These are phyloP conservation scores for Fusarium solani-melongenae DNA, from an alignment of 2,329 filamentous ascomycete species.

Conservation along the genomic window DNA sequence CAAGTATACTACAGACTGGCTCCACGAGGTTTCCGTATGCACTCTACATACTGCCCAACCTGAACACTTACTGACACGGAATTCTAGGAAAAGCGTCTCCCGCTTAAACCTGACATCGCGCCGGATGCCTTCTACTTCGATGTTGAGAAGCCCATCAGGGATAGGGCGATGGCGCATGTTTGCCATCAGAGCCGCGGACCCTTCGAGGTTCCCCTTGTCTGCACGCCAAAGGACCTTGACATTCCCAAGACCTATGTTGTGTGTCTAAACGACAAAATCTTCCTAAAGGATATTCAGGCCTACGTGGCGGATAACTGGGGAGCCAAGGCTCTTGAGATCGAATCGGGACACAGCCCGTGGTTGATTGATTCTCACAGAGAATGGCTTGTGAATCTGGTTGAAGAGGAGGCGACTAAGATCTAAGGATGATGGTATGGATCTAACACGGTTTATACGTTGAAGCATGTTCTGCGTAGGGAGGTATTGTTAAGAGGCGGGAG, in stretches of 20 bases:
- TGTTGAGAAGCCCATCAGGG: slow-evolving; percentile 4
- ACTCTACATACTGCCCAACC: too few species aligned
- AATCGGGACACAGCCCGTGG: slow-evolving; percentile 34
- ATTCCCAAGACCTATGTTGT: slow-evolving; percentile 17
- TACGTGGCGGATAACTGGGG: slow-evolving; percentile 19
- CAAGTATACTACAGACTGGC: slow-evolving; percentile 1
- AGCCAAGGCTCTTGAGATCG: slow-evolving; percentile 9
- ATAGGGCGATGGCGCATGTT: slow-evolving; percentile 5
- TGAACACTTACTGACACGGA: fast-evolving
- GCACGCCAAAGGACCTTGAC: neutral
- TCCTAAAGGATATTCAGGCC: neutral
- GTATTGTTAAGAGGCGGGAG: neutral
- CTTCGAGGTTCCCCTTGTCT: slow-evolving; percentile 8
- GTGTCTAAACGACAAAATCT: slow-evolving; percentile 12
- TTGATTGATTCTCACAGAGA: slow-evolving; percentile 8
- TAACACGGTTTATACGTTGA: neutral
- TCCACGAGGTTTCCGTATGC: slow-evolving; percentile 19
- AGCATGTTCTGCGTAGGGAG: neutral
- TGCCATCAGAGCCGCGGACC: slow-evolving; percentile 22
- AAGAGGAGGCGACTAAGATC: neutral
- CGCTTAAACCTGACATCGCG: neutral
- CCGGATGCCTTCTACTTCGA: slow-evolving; percentile 24
- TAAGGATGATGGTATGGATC: neutral
- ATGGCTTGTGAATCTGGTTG: slow-evolving; percentile 15
- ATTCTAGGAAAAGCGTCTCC: slow-evolving; percentile 7